phyloP scores from a whole-genome alignment of 768 basidiomycete species.

The Calocybe cyanea region DNA sequence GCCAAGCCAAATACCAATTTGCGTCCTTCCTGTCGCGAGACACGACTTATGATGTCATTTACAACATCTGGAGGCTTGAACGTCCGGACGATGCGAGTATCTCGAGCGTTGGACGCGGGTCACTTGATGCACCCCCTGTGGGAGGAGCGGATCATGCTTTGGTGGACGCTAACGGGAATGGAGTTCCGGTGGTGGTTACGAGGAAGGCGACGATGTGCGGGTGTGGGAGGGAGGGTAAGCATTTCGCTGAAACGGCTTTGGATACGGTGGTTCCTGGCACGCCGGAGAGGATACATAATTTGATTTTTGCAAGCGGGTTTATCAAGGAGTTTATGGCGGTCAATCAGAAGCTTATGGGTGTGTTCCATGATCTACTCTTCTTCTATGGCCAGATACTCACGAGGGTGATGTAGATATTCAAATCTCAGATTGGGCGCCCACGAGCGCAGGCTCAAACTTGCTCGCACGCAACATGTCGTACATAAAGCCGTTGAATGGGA shows the following conservation, averaged over 20 bases:
- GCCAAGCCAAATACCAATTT: conserved; percentile 84
- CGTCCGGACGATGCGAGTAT: conserved; percentile 60
- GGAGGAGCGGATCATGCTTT: conserved; percentile 10
- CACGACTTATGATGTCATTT: conserved; percentile 93
- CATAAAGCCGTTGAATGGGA: conserved; percentile 86
- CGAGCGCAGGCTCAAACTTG: conserved; percentile 54
- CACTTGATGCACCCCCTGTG: conserved; percentile 24
- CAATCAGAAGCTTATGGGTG: conserved; percentile 88
- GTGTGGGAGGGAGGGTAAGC: conserved; percentile 67
- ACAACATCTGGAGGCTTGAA: conserved; percentile 92
- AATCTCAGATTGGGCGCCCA: conserved; percentile 91
- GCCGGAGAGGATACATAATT: conserved; percentile 92
- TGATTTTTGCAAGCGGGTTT: conserved; percentile 95
- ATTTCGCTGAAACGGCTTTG: conserved; percentile 71
- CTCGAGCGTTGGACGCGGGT: conserved; percentile 32
- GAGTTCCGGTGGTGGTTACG: conserved; percentile 11
- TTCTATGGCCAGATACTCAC: background rate
- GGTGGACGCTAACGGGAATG: conserved; percentile 15
- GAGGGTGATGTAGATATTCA: conserved; percentile 69
- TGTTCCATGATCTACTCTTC: conserved; percentile 22
- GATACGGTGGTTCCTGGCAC: conserved; percentile 82
- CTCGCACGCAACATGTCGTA: conserved; percentile 91
- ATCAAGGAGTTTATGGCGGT: conserved; percentile 89
- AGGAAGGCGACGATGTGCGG: conserved; percentile 67
- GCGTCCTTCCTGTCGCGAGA: conserved; percentile 96